Evolutionary conservation across 1,284 basidiomycete species (phyloP), one percentile per base, ranked within the genome.

Genomic region (Ceratobasidium sp.): DNA sequence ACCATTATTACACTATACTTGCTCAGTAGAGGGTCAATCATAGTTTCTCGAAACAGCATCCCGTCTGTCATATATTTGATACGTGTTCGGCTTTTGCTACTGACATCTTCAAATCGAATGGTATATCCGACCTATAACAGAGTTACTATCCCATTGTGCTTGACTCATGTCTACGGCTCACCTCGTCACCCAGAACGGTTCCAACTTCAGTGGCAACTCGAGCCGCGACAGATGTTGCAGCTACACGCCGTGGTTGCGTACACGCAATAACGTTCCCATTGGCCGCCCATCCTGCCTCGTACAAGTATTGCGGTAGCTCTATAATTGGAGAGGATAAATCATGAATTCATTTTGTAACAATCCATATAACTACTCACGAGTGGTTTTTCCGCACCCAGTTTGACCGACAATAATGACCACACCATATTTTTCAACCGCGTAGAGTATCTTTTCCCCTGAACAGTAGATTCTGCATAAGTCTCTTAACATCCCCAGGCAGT

Each of bases 1-100:
- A 94, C 94, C 89, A 99, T 97, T 70, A 99, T 90, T 3, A 96
- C 91, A 75, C 93, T 95, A 75, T 97, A 99, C 33, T 87, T 86
- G 75, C 89, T 91, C 54, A 99, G 81, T 39, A 98, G 78, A 21
- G 91, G 92, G 75, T 98, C 93, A 42, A 93, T 82, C 73, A 98
- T 85, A 41, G 93, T 90, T 80, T 99, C 97, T 69, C 96, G 87
- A 75, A 99, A 94, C 27, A 99, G 85, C 85, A 98, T 95, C 47
- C 97, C 96, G 77, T 99, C 97, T 29, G 97, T 99, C 85, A 98
- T 85, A 79, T 98, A 99, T 69, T 95, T 87, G 76, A 99, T 91
- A n/a, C 91, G 83, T 0, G 96, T 99, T 56, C 85, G 81, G 64
- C 88, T 82, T 75, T 88, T 88, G 76, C 84, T 85, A 74, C 89